These are phyloP conservation scores for Schwanniomyces polymorphus DNA, from an alignment of 805 yeast genomes.

Conservation along the genomic window DNA sequence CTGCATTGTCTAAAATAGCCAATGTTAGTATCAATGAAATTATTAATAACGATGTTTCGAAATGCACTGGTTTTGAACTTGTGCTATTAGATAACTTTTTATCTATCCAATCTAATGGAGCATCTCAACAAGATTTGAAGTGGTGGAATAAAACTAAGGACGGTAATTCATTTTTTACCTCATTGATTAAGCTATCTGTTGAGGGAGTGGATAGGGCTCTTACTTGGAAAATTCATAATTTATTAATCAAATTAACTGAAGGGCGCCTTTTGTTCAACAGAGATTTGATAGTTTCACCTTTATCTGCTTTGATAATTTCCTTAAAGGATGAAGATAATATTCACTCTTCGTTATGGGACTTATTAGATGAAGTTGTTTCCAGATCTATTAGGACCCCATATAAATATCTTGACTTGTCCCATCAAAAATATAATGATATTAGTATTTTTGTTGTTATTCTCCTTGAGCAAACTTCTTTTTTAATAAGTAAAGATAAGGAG, in stretches of 20 bases:
- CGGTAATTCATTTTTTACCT: constrained; percentile 64
- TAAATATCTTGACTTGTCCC: constrained; percentile 68
- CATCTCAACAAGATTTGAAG: constrained; percentile 46
- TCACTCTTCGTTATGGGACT: constrained; percentile 47
- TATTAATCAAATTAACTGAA: constrained; percentile 48
- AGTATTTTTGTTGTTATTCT: constrained; percentile 35
- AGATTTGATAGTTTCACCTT: constrained; percentile 53
- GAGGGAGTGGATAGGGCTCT: constrained; percentile 21
- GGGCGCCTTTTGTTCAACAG: constrained; percentile 57
- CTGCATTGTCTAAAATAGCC: constrained; percentile 16
- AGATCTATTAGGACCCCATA: constrained; percentile 76
- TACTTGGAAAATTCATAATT: constrained; percentile 44
- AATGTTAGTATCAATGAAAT: constrained; percentile 16
- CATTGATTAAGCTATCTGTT: constrained; percentile 50
- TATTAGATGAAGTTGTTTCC: constrained; percentile 75
- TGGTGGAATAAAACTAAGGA: constrained; percentile 70
- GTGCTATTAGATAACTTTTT: constrained; percentile 59
- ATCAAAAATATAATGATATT: constrained; percentile 23
- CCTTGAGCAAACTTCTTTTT: constrained; percentile 69
- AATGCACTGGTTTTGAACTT: constrained; percentile 51
- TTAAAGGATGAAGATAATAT: constrained; percentile 23
- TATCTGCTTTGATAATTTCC: constrained; percentile 53
- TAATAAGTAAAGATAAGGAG: constrained; percentile 19
- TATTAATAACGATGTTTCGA: constrained; percentile 10
- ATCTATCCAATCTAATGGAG: constrained; percentile 53